A percentile compares a stretch with the other conserved stretches of the same genome.
These are phyloP conservation scores for Malassezia arunalokei DNA, from an alignment of 1,284 basidiomycete species.

Conservation along the genomic window DNA sequence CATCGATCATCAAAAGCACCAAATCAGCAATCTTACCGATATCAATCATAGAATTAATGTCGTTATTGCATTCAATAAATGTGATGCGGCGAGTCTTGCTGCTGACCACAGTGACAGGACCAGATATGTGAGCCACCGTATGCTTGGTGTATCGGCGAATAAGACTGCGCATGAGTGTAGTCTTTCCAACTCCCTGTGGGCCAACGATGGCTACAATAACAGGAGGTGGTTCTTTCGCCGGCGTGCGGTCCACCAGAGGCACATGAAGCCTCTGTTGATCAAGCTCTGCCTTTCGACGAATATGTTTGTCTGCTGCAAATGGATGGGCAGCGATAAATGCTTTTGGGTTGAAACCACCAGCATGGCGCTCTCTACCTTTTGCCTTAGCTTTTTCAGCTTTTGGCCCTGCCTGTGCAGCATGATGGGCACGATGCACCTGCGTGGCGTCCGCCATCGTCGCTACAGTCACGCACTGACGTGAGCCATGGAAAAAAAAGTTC, in stretches of 20 bases:
- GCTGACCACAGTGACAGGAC: conserved; percentile 86
- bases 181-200: conserved; percentile 89
- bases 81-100: conserved; percentile 83
- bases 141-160: conserved; percentile 90
- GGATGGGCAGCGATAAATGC: conserved; percentile 65
- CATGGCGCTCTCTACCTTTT: conserved; percentile 22
- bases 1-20: conserved; percentile 92
- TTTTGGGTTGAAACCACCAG: conserved; percentile 75
- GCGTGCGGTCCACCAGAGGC: conserved; percentile 79
- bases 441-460: conserved; percentile 30
- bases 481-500: conserved; percentile 7
- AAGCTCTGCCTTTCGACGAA: conserved; percentile 76
- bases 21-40: conserved; percentile 91
- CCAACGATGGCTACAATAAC: conserved; percentile 94
- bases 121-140: conserved; percentile 74
- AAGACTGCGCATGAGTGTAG: conserved; percentile 81
- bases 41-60: conserved; percentile 96
- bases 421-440: conserved; percentile 37
- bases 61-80: conserved; percentile 94
- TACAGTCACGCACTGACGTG: conserved; percentile 5
- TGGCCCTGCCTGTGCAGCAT: conserved; percentile 33
- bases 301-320: conserved; percentile 58
- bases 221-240: conserved; percentile 76
- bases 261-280: conserved; percentile 93
- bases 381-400: conserved; percentile 33